Percentiles rank a stretch among this genome's conserved stretches.
Conservation (phyloP, 208 protist genomes). For the Leishmania martiniquensis region DNA sequence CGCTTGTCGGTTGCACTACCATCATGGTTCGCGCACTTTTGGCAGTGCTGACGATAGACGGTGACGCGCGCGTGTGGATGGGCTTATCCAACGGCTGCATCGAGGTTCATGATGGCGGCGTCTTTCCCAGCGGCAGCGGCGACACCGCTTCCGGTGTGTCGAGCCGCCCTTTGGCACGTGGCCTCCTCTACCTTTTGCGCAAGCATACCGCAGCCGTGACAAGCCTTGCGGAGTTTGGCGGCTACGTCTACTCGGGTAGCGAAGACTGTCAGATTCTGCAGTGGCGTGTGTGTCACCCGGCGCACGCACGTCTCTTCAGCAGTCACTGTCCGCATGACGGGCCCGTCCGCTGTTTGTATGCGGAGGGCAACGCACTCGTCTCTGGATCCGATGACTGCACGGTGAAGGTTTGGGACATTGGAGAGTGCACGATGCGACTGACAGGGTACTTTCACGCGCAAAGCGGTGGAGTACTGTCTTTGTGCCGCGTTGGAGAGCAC, state of each 20-base stretch:
- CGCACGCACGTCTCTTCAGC: conserved; percentile 48
- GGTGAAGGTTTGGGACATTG: conserved; percentile 87
- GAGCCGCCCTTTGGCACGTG: background rate
- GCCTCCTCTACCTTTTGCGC: conserved; percentile 38
- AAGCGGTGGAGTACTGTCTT: conserved; percentile 57
- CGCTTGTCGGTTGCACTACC: background rate
- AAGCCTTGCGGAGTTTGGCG: conserved; percentile 78
- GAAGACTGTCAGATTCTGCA: conserved; percentile 72
- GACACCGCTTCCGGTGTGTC: background rate
- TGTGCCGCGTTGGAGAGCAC: conserved; percentile 71
- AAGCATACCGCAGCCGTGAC: conserved; percentile 71
- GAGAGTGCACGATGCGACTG: conserved; percentile 58
- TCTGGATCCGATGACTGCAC: conserved; percentile 79
- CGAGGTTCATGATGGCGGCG: conserved; percentile 64
- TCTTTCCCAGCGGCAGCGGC: conserved; percentile 20
- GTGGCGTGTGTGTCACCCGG: conserved; percentile 53
- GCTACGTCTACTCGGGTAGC: conserved; percentile 77
- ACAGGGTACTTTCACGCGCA: conserved; percentile 79
- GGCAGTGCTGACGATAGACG: conserved; percentile 28
- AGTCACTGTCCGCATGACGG: conserved; percentile 40
- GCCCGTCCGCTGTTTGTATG: conserved; percentile 72
- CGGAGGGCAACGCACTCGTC: conserved; percentile 82
- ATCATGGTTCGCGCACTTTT: conserved; percentile 38
- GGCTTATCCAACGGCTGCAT: conserved; percentile 78
- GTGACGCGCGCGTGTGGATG: conserved; percentile 69